Evolutionary conservation across 257 asterid genomes (phyloP).

Genomic region (Nemophila menziesii): DNA sequence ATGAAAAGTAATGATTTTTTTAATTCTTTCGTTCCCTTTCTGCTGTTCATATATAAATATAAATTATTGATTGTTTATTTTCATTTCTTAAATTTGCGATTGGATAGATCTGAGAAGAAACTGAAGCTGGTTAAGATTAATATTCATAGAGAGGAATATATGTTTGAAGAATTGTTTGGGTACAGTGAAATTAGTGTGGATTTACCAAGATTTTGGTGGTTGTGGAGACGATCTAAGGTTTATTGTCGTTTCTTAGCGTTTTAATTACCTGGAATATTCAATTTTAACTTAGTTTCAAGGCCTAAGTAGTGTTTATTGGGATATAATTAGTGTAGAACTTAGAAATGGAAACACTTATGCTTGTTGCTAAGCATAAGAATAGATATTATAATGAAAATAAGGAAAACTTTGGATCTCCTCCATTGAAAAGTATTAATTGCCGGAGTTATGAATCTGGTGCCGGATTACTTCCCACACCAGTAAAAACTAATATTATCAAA

Average conservation of each 20-base stretch:
- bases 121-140: conserved; percentile 7
- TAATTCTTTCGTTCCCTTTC: neutral
- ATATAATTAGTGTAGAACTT: neutral
- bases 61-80: neutral
- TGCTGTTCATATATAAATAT: neutral
- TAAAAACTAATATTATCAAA: conserved; percentile 17
- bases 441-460: conserved; percentile 39
- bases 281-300: neutral
- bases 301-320: neutral
- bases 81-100: neutral
- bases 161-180: conserved; percentile 35
- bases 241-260: conserved; percentile 8
- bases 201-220: conserved; percentile 62
- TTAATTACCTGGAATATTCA: neutral
- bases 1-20: neutral
- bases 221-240: conserved; percentile 56
- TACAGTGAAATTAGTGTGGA: conserved; percentile 22
- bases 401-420: conserved; percentile 26
- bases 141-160: conserved; percentile 12
- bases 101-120: conserved; percentile 49
- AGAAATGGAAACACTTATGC: conserved; percentile 61
- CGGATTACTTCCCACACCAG: conserved; percentile 51
- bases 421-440: conserved; percentile 36
- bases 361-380: conserved; percentile 50
- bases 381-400: conserved; percentile 30